A percentile compares a stretch with the other conserved stretches of the same genome.
phyloP scores from a whole-genome alignment of 345 rosid genomes.

The Geranium rotundifolium region DNA sequence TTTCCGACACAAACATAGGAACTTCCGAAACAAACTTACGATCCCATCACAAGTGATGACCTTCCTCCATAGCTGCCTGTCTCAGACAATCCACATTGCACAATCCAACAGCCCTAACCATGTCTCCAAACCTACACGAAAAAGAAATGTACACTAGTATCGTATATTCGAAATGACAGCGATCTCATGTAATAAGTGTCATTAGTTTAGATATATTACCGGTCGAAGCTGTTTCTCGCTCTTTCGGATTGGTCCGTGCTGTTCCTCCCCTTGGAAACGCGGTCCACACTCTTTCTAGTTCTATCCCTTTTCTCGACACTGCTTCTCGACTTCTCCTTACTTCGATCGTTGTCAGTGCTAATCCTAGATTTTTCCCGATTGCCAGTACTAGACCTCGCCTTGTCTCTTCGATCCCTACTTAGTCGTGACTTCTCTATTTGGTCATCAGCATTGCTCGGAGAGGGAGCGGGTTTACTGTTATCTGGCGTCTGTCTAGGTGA shows the following conservation, averaged over 20 bases:
- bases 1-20: background rate
- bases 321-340: slow-evolving; percentile 29
- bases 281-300: slow-evolving; percentile 47
- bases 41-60: slow-evolving; percentile 1
- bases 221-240: slow-evolving; percentile 71
- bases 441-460: slow-evolving; percentile 8
- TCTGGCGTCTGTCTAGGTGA: slow-evolving; percentile 11
- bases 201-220: no score
- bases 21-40: background rate
- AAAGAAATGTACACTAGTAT: background rate
- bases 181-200: no score
- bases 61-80: slow-evolving; percentile 28
- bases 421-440: slow-evolving; percentile 20
- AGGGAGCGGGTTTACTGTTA: slow-evolving; percentile 14
- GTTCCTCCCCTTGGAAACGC: slow-evolving; percentile 36
- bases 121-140: slow-evolving; percentile 64
- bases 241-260: slow-evolving; percentile 55
- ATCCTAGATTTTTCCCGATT: slow-evolving; percentile 42
- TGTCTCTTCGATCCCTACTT: slow-evolving; percentile 27
- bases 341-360: slow-evolving; percentile 21
- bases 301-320: slow-evolving; percentile 41
- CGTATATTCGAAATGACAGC: no score
- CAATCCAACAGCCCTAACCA: slow-evolving; percentile 67
- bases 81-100: slow-evolving; percentile 70
- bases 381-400: slow-evolving; percentile 28